phyloP scores from a whole-genome alignment of 2,329 filamentous ascomycete species.

The Hypocreales sp. region DNA sequence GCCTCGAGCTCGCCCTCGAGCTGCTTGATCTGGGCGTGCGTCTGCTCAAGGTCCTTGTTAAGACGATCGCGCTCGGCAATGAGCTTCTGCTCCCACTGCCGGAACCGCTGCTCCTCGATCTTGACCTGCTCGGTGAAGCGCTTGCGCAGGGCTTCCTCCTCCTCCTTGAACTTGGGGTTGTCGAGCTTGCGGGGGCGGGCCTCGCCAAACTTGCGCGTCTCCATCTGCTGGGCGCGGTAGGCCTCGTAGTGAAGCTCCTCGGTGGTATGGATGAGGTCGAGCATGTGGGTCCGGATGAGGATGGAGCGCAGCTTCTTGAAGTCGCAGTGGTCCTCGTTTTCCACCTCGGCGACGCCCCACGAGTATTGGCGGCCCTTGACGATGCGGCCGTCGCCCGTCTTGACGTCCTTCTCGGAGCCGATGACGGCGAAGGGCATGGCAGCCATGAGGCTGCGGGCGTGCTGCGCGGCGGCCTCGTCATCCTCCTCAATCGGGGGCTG shows the following conservation, averaged over 20 bases:
- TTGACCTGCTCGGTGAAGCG: conserved; percentile 99
- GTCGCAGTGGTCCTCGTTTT: conserved; percentile 99
- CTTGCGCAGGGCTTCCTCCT: conserved; percentile 96
- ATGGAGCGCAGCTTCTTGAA: conserved; percentile 99
- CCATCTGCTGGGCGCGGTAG: conserved; percentile 98
- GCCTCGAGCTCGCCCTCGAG: conserved; percentile 84
- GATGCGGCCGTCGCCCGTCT: conserved; percentile 87
- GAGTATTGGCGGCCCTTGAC: conserved; percentile 98
- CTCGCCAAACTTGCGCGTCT: conserved; percentile 98
- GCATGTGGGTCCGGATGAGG: conserved; percentile 97
- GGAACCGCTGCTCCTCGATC: conserved; percentile 98
- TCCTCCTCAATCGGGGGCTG: conserved; percentile 96
- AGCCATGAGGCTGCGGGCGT: conserved; percentile 85
- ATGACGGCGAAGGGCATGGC: conserved; percentile 99
- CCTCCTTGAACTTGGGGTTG: conserved; percentile 99
- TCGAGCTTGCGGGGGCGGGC: conserved; percentile 93
- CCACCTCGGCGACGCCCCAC: conserved; percentile 98
- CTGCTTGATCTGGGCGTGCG: conserved; percentile 86
- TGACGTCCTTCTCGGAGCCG: conserved; percentile 97
- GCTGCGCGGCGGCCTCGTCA: conserved; percentile 87
- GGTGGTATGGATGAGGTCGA: conserved; percentile 98
- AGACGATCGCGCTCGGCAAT: conserved; percentile 96
- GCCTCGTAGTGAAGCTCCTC: conserved; percentile 99
- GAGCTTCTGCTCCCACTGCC: conserved; percentile 99
- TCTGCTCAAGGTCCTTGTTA: conserved; percentile 99